These are phyloP conservation scores for Crithidia fasciculata DNA, from an alignment of 208 protist genomes.

Conservation along the genomic window DNA sequence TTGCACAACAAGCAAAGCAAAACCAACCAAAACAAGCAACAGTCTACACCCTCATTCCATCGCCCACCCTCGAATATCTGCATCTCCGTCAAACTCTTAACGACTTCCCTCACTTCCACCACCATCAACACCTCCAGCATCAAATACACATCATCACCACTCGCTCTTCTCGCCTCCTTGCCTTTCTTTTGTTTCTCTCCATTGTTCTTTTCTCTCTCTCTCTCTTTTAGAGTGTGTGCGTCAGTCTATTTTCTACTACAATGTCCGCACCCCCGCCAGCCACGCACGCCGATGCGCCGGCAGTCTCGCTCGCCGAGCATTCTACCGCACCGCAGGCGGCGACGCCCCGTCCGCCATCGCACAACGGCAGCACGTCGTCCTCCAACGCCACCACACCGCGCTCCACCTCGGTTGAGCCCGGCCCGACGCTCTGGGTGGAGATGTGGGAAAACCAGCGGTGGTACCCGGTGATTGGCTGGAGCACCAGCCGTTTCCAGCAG, in stretches of 20 bases:
- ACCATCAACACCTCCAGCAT: too few relatives aligned
- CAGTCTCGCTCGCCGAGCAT: background rate
- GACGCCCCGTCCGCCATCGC: slow-evolving; percentile 11
- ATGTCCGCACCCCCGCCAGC: background rate
- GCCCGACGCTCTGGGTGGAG: slow-evolving; percentile 47
- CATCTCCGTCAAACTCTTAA: too few relatives aligned
- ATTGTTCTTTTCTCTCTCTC: slow-evolving; percentile 2
- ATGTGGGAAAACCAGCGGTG: slow-evolving; percentile 70
- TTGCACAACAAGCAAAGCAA: too few relatives aligned
- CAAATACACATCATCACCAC: too few relatives aligned
- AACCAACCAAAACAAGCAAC: too few relatives aligned
- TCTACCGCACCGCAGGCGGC: background rate
- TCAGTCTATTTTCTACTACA: background rate
- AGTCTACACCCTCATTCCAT: too few relatives aligned
- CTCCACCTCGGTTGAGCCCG: slow-evolving; percentile 23
- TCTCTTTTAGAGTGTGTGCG: slow-evolving; percentile 1
- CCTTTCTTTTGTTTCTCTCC: background rate
- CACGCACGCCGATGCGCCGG: background rate
- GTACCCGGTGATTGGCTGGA: slow-evolving; percentile 71
- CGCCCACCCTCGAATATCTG: too few relatives aligned
- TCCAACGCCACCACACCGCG: slow-evolving; percentile 34
- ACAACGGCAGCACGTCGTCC: slow-evolving; percentile 56
- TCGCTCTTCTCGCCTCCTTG: too few relatives aligned
- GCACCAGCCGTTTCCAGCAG: slow-evolving; percentile 42
- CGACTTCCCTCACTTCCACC: background rate